Evolutionary conservation across 108 stramenopile species (phyloP), one percentile per base, ranked within the genome.

Genomic region (Cyclotella cryptica): DNA sequence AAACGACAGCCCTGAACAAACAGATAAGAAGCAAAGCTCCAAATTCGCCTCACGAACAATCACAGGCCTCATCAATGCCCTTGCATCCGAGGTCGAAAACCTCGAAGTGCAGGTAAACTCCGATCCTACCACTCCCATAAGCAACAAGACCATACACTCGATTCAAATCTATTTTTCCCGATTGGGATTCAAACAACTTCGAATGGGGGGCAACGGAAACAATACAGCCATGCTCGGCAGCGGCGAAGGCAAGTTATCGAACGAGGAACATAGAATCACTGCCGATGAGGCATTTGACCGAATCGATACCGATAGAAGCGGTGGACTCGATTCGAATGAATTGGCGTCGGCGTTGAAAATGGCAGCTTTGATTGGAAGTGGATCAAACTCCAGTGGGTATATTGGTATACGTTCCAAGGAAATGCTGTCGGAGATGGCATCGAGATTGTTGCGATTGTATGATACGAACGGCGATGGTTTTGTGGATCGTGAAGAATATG

Each of bases 401-500:
- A n/a, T 75, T 47, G 81, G 71, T 1, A 60, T 61, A 27, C 65
- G 71, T 18, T 78, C 82, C 0, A 82, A 70, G 53, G 72, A 83
- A 44, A 74, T 68, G 29, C 65, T 93, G 15, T 54, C 78, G 18
- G 85, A 85, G 54, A 62, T 96, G 46, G 93, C 96, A 43, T 76
- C 85, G 1, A 64, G 90, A 18, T 81, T 96, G 53, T 72, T 96
- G 14, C 53, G 80, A 13, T 69, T 96, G 21, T 96, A 96, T 55
- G 96, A 96, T 70, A 54, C 75, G 9, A 87, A 96, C 79, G 91
- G 90, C 11, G 90, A 96, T 70, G 93, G 93, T 17, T 91, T 89
- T 29, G 89, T 96, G 14, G 93, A 94, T 83, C 77, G 90, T 39
- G 83, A 89, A 27, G 96, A 96, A 76, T 96, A 96, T 81, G 82